These are phyloP conservation scores for Coemansia sp. DNA, from an alignment of 192 early-diverging fungal genomes.

Conservation along the genomic window DNA sequence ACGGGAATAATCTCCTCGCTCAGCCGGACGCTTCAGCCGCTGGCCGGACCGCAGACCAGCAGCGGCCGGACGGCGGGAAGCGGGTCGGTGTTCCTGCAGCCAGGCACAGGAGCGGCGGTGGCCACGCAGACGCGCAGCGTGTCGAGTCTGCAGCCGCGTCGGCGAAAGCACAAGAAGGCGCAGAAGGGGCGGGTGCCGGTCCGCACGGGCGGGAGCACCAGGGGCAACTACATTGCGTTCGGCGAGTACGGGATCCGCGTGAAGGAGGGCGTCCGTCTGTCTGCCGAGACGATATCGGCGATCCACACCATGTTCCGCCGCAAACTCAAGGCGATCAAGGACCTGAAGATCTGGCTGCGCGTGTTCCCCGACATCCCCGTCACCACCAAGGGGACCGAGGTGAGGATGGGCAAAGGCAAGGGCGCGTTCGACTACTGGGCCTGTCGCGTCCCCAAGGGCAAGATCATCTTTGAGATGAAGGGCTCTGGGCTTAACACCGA, in stretches of 20 bases:
- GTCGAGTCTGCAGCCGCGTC: constrained; percentile 74
- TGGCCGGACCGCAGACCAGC: not conserved
- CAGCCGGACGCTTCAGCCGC: not conserved
- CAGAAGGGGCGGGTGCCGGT: constrained; percentile 86
- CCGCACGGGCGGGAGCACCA: constrained; percentile 79
- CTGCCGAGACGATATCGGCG: constrained; percentile 81
- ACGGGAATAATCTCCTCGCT: constrained; percentile 7
- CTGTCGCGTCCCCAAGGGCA: constrained; percentile 83
- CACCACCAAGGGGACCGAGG: constrained; percentile 86
- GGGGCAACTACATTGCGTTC: constrained; percentile 83
- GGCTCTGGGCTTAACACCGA: constrained; percentile 78
- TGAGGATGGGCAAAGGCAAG: constrained; percentile 98
- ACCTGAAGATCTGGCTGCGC: constrained; percentile 78
- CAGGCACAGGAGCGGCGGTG: not conserved
- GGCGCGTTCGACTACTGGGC: constrained; percentile 93
- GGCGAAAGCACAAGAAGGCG: constrained; percentile 82
- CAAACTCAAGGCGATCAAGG: constrained; percentile 88
- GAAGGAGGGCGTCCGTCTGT: constrained; percentile 78
- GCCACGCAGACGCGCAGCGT: constrained; percentile 54
- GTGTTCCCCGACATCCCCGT: constrained; percentile 94
- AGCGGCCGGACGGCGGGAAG: not conserved
- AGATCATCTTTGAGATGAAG: constrained; percentile 87
- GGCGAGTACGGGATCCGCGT: constrained; percentile 94
- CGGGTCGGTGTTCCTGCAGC: not conserved
- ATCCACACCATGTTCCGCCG: constrained; percentile 72